Base-by-base conservation (phyloP, 495 filamentous ascomycete genomes). In the Lophium mytilinum region DNA sequence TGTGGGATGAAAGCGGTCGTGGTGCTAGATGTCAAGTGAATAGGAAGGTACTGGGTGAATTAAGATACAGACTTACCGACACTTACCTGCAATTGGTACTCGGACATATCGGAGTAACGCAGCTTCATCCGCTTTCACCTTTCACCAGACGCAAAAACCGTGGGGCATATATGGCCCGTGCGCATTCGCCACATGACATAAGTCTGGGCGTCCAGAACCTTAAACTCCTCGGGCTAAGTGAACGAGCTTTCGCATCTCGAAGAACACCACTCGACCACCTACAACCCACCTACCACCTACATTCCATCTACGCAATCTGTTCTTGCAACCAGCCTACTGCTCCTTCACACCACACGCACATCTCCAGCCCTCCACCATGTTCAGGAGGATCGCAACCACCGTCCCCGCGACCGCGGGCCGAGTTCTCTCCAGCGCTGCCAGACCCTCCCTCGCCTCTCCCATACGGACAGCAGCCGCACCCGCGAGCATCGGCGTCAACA, bases 151-250 rank as follows among this genome's bases (percentile, higher is more conserved):
- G 15, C 5, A 37, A 52, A 52, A 62, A 63, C 52, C 60, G 61
- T 63, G 61, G 61, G 61, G 61, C 59, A 34, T 9, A 35, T 42
- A 39, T 45, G 46, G 61, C 17, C 51, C 56, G 61, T 58, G 61
- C 60, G 12, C 18, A 54, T 58, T 62, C 34, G 60, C 61, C 56
- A 56, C 56, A 63, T 59, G 56, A 63, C 61, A 59, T 59, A 58
- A 55, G 58, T 50, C 24, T 57, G 53, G 62, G 56, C 52, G 43
- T 65, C 55, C 37, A 37, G 35, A 48, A 43, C 45, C 17, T 24
- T 62, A 15, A 48, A 48, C 24, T 30, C 24, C 24, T 30, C 24
- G 24, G 37, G 40, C 40, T 30, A 37, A 52, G 15, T 34, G 18
- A 37, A 52, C 36, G 34, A 52, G 12, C 52, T 53, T 50, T 55